phyloP scores from a whole-genome alignment of 2,329 filamentous ascomycete genomes.

The Fonsecaea monophora region DNA sequence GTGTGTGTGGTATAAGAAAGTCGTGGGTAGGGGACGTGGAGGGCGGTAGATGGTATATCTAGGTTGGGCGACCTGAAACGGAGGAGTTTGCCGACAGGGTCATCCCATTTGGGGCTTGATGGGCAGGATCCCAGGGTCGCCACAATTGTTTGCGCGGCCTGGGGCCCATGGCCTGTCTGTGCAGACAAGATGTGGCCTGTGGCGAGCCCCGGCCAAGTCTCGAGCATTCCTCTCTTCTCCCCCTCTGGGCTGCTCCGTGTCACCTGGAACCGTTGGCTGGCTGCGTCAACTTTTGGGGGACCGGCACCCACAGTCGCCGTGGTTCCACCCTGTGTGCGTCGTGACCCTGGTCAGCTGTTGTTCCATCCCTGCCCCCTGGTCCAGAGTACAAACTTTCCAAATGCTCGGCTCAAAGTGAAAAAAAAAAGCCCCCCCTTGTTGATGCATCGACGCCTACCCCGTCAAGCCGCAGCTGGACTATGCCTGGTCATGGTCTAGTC shows the following conservation, averaged over 20 bases:
- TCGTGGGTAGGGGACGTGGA: conserved; percentile 20
- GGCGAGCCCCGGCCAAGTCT: conserved; percentile 21
- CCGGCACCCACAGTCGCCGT: conserved; percentile 35
- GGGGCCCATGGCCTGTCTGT: not conserved
- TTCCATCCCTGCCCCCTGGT: conserved; percentile 29
- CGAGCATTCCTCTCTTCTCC: conserved; percentile 29
- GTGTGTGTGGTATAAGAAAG: conserved; percentile 2
- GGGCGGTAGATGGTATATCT: conserved; percentile 34
- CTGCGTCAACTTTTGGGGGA: too few species aligned
- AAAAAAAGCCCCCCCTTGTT: not conserved
- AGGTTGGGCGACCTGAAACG: conserved; percentile 25
- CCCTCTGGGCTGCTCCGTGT: conserved; percentile 2
- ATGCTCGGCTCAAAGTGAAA: conserved; percentile 12
- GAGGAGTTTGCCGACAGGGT: conserved; percentile 27
- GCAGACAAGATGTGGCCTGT: conserved; percentile 16
- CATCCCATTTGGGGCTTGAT: conserved; percentile 17
- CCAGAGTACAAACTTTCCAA: conserved; percentile 14
- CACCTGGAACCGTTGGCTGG: too few species aligned
- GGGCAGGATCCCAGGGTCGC: conserved; percentile 22
- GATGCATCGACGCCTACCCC: conserved; percentile 6
- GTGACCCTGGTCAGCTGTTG: conserved; percentile 31
- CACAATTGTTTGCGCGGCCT: conserved; percentile 33
- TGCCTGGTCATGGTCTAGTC: not conserved
- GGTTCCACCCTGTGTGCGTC: conserved; percentile 25
- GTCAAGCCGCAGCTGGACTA: not conserved